These are phyloP conservation scores for Alopecurus myosuroides DNA, from an alignment of 176 grass and related monocot species.

Conservation along the genomic window DNA sequence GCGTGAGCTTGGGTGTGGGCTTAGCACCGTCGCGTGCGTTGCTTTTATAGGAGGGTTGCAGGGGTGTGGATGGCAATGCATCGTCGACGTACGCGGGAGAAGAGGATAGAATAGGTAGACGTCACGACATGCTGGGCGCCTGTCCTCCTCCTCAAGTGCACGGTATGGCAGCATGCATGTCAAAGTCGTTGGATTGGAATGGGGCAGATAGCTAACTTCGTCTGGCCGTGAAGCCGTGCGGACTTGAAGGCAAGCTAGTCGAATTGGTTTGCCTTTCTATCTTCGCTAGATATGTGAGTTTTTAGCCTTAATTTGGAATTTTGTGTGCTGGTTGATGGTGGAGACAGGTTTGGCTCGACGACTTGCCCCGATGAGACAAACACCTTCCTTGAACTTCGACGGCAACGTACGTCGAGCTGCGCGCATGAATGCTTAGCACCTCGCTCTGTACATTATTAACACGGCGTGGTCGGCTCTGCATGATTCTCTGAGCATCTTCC, in stretches of 20 bases:
- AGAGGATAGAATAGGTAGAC: background rate
- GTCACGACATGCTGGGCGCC: background rate
- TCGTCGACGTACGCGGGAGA: background rate
- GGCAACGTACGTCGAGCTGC: too few relatives aligned
- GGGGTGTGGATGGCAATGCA: background rate
- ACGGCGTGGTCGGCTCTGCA: too few relatives aligned
- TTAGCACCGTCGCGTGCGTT: background rate
- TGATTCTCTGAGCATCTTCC: too few relatives aligned
- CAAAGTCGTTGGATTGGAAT: background rate
- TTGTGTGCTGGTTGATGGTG: too few relatives aligned
- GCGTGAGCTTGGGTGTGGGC: background rate
- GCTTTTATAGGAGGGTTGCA: background rate
- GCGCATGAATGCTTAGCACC: too few relatives aligned
- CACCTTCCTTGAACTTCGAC: too few relatives aligned
- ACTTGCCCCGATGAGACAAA: too few relatives aligned
- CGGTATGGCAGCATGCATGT: background rate
- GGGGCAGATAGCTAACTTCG: background rate
- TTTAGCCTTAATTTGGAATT: too few relatives aligned
- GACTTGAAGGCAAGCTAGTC: background rate
- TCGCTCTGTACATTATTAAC: too few relatives aligned
- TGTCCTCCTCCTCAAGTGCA: background rate
- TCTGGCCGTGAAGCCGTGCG: background rate
- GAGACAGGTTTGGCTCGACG: too few relatives aligned
- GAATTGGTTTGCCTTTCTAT: too few relatives aligned
- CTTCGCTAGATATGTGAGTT: too few relatives aligned